Evolutionary conservation across 371 early-diverging fungal species (phyloP).

Genomic region (Mortierella sp.): DNA sequence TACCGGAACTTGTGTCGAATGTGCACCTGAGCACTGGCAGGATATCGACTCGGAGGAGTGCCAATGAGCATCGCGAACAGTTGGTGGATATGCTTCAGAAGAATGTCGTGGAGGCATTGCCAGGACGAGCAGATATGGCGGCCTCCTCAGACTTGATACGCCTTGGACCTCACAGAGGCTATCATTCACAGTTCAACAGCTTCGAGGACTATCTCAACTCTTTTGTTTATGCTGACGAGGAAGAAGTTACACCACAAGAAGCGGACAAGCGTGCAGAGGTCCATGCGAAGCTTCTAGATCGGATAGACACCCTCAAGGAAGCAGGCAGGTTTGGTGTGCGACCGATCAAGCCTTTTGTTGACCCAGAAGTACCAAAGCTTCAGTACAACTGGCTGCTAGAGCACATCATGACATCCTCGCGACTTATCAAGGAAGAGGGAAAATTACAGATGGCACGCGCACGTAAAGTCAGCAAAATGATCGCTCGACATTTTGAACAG

Average conservation of each 20-base stretch:
- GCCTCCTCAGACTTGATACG: constrained; percentile 8
- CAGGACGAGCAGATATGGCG: constrained; percentile 25
- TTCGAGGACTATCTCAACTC: constrained; percentile 66
- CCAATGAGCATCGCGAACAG: constrained; percentile 52
- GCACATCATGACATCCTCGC: constrained; percentile 55
- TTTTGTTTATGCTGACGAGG: constrained; percentile 68
- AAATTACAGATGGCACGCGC: constrained; percentile 62
- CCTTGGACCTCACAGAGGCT: constrained; percentile 3
- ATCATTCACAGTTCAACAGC: constrained; percentile 11
- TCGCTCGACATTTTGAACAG: constrained; percentile 67
- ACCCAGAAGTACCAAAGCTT: constrained; percentile 48
- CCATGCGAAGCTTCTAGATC: constrained; percentile 58
- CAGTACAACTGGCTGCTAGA: constrained; percentile 57
- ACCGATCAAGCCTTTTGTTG: constrained; percentile 55
- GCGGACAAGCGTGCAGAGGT: constrained; percentile 55
- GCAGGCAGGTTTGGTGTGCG: constrained; percentile 60
- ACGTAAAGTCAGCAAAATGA: constrained; percentile 65
- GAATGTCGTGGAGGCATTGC: constrained; percentile 48
- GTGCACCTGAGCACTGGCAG: constrained; percentile 43
- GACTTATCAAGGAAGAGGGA: constrained; percentile 56
- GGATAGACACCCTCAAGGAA: constrained; percentile 55
- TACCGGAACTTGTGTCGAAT: constrained; percentile 51
- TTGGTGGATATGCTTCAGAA: constrained; percentile 58
- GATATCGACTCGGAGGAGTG: constrained; percentile 56
- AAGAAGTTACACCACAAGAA: constrained; percentile 65